Conservation (phyloP, 179 eudicot species). For the Carnegiea gigantea region DNA sequence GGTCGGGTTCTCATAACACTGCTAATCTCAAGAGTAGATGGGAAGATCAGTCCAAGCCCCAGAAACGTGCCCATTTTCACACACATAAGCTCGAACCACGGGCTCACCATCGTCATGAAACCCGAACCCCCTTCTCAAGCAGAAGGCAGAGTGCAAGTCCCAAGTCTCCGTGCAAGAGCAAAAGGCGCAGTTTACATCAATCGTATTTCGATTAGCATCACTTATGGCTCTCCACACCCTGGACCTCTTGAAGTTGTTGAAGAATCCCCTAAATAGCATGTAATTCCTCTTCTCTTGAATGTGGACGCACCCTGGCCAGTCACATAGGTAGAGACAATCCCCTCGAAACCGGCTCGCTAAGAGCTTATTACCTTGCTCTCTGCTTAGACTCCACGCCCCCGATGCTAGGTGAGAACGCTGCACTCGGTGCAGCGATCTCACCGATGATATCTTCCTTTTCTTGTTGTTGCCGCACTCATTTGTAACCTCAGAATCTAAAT, state of each 20-base stretch:
- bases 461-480: constrained; percentile 29
- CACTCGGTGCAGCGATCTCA: constrained; percentile 30
- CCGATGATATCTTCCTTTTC: constrained; percentile 33
- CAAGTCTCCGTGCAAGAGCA: constrained; percentile 65
- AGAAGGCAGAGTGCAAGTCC: constrained; percentile 93
- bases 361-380: constrained; percentile 83
- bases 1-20: background rate
- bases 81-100: constrained; percentile 86
- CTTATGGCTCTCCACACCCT: constrained; percentile 91
- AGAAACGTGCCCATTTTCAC: constrained; percentile 96
- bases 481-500: background rate
- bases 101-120: constrained; percentile 95
- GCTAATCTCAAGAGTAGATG: constrained; percentile 41
- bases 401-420: constrained; percentile 66
- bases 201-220: constrained; percentile 60
- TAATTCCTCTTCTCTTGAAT: constrained; percentile 74
- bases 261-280: constrained; percentile 84
- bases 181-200: constrained; percentile 69
- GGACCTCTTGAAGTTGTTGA: constrained; percentile 75
- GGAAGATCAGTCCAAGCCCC: constrained; percentile 98
- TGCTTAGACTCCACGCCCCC: constrained; percentile 64
- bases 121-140: constrained; percentile 83
- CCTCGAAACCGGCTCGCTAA: constrained; percentile 79
- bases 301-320: constrained; percentile 98
- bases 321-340: constrained; percentile 77